Conservation (phyloP, 192 early-diverging fungal genomes). For the Coemansia sp. region DNA sequence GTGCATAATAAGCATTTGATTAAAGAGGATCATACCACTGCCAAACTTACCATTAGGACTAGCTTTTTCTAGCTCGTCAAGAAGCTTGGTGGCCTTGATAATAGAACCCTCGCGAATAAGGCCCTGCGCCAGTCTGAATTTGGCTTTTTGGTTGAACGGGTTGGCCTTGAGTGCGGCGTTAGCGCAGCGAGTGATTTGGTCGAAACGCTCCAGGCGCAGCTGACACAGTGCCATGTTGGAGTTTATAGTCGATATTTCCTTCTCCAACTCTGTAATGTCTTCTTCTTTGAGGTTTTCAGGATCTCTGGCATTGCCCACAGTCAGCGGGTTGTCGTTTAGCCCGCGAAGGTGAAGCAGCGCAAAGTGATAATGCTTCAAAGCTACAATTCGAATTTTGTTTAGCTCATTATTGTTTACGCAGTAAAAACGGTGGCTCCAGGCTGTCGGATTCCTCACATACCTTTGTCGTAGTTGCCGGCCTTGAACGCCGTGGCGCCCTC, state of each 20-base stretch:
- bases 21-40: neutral
- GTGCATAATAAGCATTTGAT: neutral
- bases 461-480: constrained; percentile 21
- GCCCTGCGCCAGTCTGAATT: constrained; percentile 49
- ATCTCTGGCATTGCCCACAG: constrained; percentile 14
- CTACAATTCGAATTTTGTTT: constrained; percentile 14
- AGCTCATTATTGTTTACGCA: neutral
- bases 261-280: constrained; percentile 38
- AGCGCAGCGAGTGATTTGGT: constrained; percentile 27
- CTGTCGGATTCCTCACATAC: constrained; percentile 11
- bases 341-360: constrained; percentile 43
- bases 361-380: constrained; percentile 39
- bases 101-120: constrained; percentile 34
- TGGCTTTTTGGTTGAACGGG: constrained; percentile 51
- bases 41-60: constrained; percentile 19
- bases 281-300: constrained; percentile 28
- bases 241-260: constrained; percentile 34
- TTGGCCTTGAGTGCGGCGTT: constrained; percentile 35
- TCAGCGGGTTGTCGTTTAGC: constrained; percentile 27
- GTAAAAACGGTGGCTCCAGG: neutral
- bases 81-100: constrained; percentile 32
- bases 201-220: constrained; percentile 21
- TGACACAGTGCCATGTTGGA: constrained; percentile 53
- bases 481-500: constrained; percentile 35
- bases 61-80: constrained; percentile 43